These are phyloP conservation scores for Akanthomyces muscarius DNA, from an alignment of 2,329 filamentous ascomycete species.

Conservation along the genomic window DNA sequence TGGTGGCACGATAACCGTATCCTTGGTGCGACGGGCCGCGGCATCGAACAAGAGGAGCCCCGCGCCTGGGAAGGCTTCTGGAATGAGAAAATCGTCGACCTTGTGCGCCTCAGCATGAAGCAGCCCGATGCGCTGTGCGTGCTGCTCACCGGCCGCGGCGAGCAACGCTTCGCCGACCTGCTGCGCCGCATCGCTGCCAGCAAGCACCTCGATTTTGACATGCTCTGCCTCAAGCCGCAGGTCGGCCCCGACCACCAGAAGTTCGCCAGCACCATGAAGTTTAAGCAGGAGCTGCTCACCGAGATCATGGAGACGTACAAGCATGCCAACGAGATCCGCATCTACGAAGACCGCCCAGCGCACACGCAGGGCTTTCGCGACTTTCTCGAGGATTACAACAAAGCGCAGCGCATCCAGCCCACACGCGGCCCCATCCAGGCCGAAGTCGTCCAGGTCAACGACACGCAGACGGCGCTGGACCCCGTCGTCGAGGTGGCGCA, in stretches of 20 bases:
- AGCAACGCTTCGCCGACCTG: constrained; percentile 71
- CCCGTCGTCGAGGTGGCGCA: constrained; percentile 76
- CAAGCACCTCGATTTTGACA: constrained; percentile 79
- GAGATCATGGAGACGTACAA: constrained; percentile 83
- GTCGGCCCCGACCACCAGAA: constrained; percentile 75
- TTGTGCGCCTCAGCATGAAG: constrained; percentile 75
- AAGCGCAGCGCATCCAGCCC: constrained; percentile 42
- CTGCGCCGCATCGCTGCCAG: constrained; percentile 76
- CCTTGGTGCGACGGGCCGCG: constrained; percentile 79
- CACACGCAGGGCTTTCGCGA: constrained; percentile 79
- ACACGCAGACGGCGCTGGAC: constrained; percentile 68
- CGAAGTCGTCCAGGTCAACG: constrained; percentile 83
- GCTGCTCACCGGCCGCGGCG: constrained; percentile 80
- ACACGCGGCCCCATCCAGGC: constrained; percentile 63
- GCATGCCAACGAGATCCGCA: constrained; percentile 74
- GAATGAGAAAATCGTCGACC: constrained; percentile 84
- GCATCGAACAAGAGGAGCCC: constrained; percentile 74
- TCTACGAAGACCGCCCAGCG: constrained; percentile 63
- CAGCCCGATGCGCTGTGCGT: constrained; percentile 83
- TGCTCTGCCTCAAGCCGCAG: constrained; percentile 81
- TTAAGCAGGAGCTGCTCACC: constrained; percentile 83
- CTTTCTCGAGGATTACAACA: constrained; percentile 78
- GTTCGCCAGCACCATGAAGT: constrained; percentile 80
- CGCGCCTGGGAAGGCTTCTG: constrained; percentile 90
- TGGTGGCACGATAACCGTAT: constrained; percentile 97